phyloP scores from a whole-genome alignment of 441 rosid genomes.

The Dalechampia spathulata region DNA sequence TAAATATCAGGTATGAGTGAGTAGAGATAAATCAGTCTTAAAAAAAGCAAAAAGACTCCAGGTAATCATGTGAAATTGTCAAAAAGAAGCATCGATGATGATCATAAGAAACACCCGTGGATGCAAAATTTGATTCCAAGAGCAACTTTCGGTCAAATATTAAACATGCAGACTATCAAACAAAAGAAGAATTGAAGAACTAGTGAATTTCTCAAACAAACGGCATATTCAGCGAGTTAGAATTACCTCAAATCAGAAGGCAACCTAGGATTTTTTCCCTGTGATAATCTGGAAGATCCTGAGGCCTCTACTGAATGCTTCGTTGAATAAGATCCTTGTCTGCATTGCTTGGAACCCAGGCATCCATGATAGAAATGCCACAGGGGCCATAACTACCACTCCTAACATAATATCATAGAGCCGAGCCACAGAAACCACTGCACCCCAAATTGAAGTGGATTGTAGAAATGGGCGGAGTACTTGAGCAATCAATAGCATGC shows the following conservation, averaged over 20 bases:
- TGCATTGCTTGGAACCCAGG: constrained; percentile 94
- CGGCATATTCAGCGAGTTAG: background rate
- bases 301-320: constrained; percentile 87
- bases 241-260: constrained; percentile 37
- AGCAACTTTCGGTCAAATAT: background rate
- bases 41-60: background rate
- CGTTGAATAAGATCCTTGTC: constrained; percentile 83
- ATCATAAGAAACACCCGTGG: background rate
- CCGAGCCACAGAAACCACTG: constrained; percentile 69
- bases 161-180: background rate
- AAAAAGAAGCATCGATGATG: background rate
- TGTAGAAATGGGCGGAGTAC: constrained; percentile 43
- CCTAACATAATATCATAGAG: constrained; percentile 72
- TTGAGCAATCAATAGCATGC: constrained; percentile 62
- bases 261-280: constrained; percentile 49
- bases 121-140: background rate
- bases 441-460: constrained; percentile 39
- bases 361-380: constrained; percentile 84
- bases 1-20: too few relatives aligned
- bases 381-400: constrained; percentile 68
- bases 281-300: constrained; percentile 82
- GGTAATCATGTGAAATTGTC: background rate
- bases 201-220: background rate
- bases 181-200: background rate
- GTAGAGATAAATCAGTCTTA: too few relatives aligned